Evolutionary conservation across 2,329 filamentous ascomycete genomes (phyloP).

Genomic region (Claviceps africana): DNA sequence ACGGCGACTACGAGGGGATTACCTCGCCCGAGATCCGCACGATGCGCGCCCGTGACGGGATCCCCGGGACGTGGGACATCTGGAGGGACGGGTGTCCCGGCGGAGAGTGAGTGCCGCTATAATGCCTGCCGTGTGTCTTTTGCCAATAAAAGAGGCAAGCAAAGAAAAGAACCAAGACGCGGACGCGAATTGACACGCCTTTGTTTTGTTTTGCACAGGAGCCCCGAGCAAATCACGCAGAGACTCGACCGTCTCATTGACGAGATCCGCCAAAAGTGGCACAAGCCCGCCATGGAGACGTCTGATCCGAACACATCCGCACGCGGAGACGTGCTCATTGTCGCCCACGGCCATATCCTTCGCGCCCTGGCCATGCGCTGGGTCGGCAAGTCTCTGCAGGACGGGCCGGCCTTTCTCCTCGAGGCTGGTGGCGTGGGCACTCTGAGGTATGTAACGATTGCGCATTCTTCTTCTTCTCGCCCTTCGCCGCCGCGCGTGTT

Average conservation of each 20-base stretch:
- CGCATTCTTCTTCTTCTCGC: conserved; percentile 7
- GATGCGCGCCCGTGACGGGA: conserved; percentile 41
- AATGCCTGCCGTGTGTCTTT: background rate
- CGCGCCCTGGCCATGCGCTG: conserved; percentile 80
- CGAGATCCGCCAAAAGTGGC: conserved; percentile 56
- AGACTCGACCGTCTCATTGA: conserved; percentile 63
- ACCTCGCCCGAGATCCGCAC: conserved; percentile 55
- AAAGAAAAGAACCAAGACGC: no score
- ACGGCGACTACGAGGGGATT: conserved; percentile 75
- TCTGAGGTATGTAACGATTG: conserved; percentile 40
- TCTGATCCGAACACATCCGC: conserved; percentile 17
- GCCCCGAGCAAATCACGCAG: conserved; percentile 55
- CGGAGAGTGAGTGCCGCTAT: conserved; percentile 53
- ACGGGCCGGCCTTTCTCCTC: conserved; percentile 68
- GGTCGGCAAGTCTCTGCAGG: conserved; percentile 57
- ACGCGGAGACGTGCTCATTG: conserved; percentile 38
- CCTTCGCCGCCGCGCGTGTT: background rate
- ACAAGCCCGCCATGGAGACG: conserved; percentile 46
- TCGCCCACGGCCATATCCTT: conserved; percentile 83
- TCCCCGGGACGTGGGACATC: conserved; percentile 58
- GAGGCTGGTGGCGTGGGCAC: conserved; percentile 79
- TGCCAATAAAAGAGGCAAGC: no score
- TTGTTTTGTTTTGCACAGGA: conserved; percentile 26
- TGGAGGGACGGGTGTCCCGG: conserved; percentile 80
- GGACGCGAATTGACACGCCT: no score